Evolutionary conservation across 2,329 filamentous ascomycete species (phyloP), one percentile per base, ranked within the genome.

Genomic region (Lachnellula hyalina): DNA sequence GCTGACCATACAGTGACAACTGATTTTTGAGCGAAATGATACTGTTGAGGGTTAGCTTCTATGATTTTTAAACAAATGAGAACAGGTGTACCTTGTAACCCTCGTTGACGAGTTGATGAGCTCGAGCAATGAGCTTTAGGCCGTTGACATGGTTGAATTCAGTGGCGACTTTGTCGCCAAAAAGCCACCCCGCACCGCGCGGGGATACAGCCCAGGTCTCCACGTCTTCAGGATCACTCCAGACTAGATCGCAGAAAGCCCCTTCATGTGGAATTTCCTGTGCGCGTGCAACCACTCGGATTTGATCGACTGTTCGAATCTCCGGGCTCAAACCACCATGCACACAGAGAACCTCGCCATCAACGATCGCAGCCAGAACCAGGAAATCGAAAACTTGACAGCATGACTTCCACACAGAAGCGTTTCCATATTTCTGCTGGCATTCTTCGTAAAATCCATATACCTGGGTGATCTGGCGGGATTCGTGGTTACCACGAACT

Each of bases 21-120:
- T 12, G 95, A 95, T 74, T 94, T 93, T 71, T 96, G 89, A 52
- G 87, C 81, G 74, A 97, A 97, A 70, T 97, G 93, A 71, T 95
- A 97, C 83, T 90, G 54, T 35, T 50, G 6, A 34, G 28, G 32
- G 58, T 75, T 64, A 75, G 68, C 9, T 15, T 5, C 17, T 17
- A 59, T 53, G 14, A 53, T 17, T 42, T 42, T 38, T 17, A 41
- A 46, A 23, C 6, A 32, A 7, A 36, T 35, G 12, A 41, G 47
- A 8, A 8, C 44, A n/a, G 21, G 28, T 17, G 21, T 70, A 79
- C 78, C 70, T 89, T 89, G 75, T 87, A 90, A 55, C 86, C 86
- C 72, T 90, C 86, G 64, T 89, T 89, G 60, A 89, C 86, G 21
- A 90, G 76, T 68, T 90, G 86, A 73, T 90, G 86, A 12, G 86